A percentile compares a stretch with the other conserved stretches of the same genome.
These are phyloP conservation scores for Isatis tinctoria DNA, from an alignment of 345 rosid genomes.

Conservation along the genomic window DNA sequence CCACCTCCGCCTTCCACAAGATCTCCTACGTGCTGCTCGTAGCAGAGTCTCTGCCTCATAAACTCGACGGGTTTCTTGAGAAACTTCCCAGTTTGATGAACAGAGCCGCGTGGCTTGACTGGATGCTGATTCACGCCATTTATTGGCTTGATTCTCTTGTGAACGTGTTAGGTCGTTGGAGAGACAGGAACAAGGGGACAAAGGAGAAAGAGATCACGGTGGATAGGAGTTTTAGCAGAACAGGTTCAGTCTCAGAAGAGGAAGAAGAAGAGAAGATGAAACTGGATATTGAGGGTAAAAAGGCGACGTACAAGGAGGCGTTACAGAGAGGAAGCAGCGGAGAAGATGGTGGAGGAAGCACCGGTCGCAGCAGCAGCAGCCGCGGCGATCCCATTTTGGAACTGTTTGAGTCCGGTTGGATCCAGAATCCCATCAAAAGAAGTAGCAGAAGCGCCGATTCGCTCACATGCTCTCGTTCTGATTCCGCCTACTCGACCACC, in stretches of 20 bases:
- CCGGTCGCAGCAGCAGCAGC: not conserved
- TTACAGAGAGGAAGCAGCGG: slow-evolving; percentile 44
- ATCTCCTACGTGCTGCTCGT: slow-evolving; percentile 34
- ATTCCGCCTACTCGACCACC: slow-evolving; percentile 1
- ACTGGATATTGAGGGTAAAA: not conserved
- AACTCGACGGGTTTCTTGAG: slow-evolving; percentile 34
- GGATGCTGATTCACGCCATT: slow-evolving; percentile 28
- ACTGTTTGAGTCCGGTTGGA: slow-evolving; percentile 54
- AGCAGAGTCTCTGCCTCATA: slow-evolving; percentile 49
- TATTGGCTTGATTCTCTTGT: slow-evolving; percentile 41
- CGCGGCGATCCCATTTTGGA: slow-evolving; percentile 43
- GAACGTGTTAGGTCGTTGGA: slow-evolving; percentile 28
- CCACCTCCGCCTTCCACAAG: slow-evolving; percentile 38
- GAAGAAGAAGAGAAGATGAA: not conserved
- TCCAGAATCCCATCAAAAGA: slow-evolving; percentile 31
- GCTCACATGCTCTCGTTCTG: slow-evolving; percentile 10
- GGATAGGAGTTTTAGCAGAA: slow-evolving; percentile 32
- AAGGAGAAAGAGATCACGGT: slow-evolving; percentile 53
- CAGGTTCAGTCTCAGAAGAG: slow-evolving; percentile 18
- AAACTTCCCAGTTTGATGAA: slow-evolving; percentile 30
- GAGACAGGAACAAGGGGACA: slow-evolving; percentile 29
- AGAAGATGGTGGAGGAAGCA: slow-evolving; percentile 22
- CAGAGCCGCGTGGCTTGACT: slow-evolving; percentile 35
- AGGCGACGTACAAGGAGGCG: slow-evolving; percentile 46
- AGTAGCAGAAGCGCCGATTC: slow-evolving; percentile 24